Conservation (phyloP, 306 rosid genomes). For the Pterocarpus macrocarpus region DNA sequence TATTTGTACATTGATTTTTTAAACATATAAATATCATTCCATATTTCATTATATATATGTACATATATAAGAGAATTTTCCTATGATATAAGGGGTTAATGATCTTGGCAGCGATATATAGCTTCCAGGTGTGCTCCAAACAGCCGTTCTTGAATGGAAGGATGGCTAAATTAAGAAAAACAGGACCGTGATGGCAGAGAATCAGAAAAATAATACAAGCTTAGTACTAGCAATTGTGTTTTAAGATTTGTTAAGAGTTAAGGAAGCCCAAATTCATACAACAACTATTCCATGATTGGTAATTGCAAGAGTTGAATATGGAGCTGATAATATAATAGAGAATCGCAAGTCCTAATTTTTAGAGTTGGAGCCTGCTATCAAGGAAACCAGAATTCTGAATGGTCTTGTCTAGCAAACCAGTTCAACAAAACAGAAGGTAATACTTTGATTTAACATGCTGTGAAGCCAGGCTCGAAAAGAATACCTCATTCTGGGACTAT, state of each 20-base stretch:
- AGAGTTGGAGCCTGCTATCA: neutral
- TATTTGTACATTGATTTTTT: too few species aligned
- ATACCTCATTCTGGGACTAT: neutral
- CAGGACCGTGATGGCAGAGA: neutral
- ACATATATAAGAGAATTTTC: too few species aligned
- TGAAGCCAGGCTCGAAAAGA: neutral
- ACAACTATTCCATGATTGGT: too few species aligned
- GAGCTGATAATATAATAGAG: neutral
- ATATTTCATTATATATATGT: too few species aligned
- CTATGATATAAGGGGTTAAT: too few species aligned
- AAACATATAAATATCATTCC: too few species aligned
- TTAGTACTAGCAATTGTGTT: neutral
- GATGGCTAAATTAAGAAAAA: too few species aligned
- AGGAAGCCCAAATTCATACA: too few species aligned
- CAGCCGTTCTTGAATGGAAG: too few species aligned
- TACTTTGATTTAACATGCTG: neutral
- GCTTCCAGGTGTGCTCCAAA: too few species aligned
- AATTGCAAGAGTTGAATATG: too few species aligned
- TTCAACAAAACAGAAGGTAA: neutral
- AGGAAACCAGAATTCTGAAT: neutral
- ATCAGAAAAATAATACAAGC: neutral
- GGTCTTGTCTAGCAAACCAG: neutral
- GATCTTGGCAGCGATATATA: too few species aligned
- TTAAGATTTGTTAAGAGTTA: neutral
- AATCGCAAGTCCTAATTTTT: neutral